Evolutionary conservation across 768 basidiomycete species (phyloP), one percentile per base, ranked within the genome.

Genomic region (Phlebiopsis flavidoalba): DNA sequence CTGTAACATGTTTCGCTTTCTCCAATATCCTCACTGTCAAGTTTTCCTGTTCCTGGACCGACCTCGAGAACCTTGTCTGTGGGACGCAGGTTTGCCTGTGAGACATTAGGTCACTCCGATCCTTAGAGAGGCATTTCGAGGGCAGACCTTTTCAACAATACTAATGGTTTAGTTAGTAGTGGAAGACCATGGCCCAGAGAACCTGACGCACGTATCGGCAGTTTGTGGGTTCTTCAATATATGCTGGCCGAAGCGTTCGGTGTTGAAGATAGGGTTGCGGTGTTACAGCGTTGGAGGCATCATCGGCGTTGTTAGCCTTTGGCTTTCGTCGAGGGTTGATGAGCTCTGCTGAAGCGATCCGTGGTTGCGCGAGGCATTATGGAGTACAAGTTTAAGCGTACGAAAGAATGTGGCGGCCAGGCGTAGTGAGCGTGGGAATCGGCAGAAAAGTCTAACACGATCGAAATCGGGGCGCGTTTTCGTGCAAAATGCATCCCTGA

Each of bases 21-120:
- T 96, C 93, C 24, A 99, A 76, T 60, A 98, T 99, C 68, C 90
- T 82, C 19, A 97, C 88, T 0, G 97, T 98, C 69, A 98, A 74
- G 72, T 99, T 98, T n/a, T 65, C 97, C 96, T 8, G 96, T 98
- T 74, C 96, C 96, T 12, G 96, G 95, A 69, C 95, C 96, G 52
- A 98, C 94, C 76, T 98, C 96, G 53, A 99, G 85, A 36, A 98
- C 95, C 67, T 92, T 90, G 74, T 98, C 96, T 17, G 95, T 95
- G 0, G 94, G 91, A 62, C 90, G 88, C 45, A 99, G 77, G 69
- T 91, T 93, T 1, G 96, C 95, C 89, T 97, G 58, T 26, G 19
- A n/a, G 17, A 19, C 40, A 8, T 21, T 37, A 22, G 36, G 36
- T 37, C 22, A 10, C n/a, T 11, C 1, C 31, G 15, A 17, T 8